Evolutionary conservation across 1,284 basidiomycete genomes (phyloP).

Genomic region (Singerocomus inundabilis): DNA sequence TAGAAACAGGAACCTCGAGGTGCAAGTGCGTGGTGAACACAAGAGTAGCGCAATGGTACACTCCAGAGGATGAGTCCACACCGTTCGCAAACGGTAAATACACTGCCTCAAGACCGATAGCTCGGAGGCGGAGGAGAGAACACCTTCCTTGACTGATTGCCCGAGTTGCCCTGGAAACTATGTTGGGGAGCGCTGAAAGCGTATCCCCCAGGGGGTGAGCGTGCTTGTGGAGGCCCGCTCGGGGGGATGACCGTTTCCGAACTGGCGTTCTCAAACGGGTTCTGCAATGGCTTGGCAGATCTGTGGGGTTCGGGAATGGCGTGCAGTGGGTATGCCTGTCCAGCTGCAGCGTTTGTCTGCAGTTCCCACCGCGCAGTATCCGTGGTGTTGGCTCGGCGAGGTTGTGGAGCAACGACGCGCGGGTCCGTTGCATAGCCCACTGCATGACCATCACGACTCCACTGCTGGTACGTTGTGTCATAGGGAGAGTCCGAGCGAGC

Average conservation of each 20-base stretch:
- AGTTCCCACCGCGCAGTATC: slow-evolving; percentile 31
- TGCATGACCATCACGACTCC: slow-evolving; percentile 36
- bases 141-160: not conserved
- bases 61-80: not conserved
- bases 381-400: slow-evolving; percentile 28
- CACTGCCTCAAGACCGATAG: slow-evolving; percentile 14
- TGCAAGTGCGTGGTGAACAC: slow-evolving; percentile 6
- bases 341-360: slow-evolving; percentile 25
- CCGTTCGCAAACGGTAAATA: not conserved
- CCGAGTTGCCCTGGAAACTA: slow-evolving; percentile 20
- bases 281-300: slow-evolving; percentile 15
- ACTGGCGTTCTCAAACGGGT: slow-evolving; percentile 23
- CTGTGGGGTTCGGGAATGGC: slow-evolving; percentile 17
- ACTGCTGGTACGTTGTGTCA: slow-evolving; percentile 36
- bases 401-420: slow-evolving; percentile 39
- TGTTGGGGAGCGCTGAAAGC: slow-evolving; percentile 25
- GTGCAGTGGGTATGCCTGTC: slow-evolving; percentile 26
- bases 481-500: slow-evolving; percentile 27
- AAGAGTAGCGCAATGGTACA: not conserved
- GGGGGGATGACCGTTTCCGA: slow-evolving; percentile 21
- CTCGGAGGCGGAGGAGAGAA: slow-evolving; percentile 27
- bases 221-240: slow-evolving; percentile 8
- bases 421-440: slow-evolving; percentile 38
- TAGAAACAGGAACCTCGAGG: too few relatives aligned
- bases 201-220: slow-evolving; percentile 19